Evolutionary conservation across 139 green algal genomes (phyloP), one percentile per base, ranked within the genome.

Genomic region (Chlamydomonas sp.): DNA sequence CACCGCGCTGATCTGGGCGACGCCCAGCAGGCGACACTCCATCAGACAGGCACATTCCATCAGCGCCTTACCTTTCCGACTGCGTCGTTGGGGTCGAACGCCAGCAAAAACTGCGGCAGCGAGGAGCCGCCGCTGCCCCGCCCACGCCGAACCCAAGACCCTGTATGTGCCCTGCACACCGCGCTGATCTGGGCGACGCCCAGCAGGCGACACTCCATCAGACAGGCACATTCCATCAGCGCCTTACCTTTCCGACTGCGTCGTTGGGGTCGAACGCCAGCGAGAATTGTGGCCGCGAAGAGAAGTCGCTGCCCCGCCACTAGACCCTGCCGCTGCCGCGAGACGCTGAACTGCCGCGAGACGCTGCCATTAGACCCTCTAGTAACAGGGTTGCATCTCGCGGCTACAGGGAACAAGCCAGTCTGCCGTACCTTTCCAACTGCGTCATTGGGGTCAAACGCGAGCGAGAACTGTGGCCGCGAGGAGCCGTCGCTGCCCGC

Each of bases 91-190:
- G 59, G 59, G 58, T 87, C 77, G 4, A 76, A 65, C 2, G 81
- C 78, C 20, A 88, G 72, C 63, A 73, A 82, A 67, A 89, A 89
- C 24, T 54, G 76, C 20, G 26, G 61, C 60, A n/a, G 37, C 36
- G 16, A 26, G 29, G 47, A 35, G 3, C 28, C 48, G 6, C 5
- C 22, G 26, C 10, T 5, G 24, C 22, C 63, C 60, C n/a, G n/a
- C n/a, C n/a, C n/a, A n/a, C n/a, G n/a, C n/a, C n/a, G n/a, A n/a
- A n/a, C n/a, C n/a, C n/a, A n/a, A n/a, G n/a, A n/a, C n/a, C n/a
- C n/a, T n/a, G n/a, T n/a, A n/a, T n/a, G n/a, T n/a, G n/a, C n/a
- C n/a, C n/a, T n/a, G n/a, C n/a, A n/a, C n/a, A n/a, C n/a, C n/a
- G n/a, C n/a, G n/a, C n/a, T n/a, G n/a, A n/a, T n/a, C n/a, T n/a